phyloP scores from a whole-genome alignment of 169 alveolate genomes.

The Eimeria sp. region DNA sequence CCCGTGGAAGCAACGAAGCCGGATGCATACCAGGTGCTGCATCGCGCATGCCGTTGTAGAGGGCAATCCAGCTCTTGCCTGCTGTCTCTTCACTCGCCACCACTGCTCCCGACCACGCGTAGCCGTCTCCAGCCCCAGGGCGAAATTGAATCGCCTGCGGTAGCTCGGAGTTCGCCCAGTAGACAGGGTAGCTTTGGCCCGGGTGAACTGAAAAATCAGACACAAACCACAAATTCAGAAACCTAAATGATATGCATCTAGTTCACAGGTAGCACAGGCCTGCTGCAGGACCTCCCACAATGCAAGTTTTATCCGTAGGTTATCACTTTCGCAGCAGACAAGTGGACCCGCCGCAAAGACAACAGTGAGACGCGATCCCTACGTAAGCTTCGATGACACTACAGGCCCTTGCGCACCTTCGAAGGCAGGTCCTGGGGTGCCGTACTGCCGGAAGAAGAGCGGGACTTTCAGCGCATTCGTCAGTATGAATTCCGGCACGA shows the following conservation, averaged over 20 bases:
- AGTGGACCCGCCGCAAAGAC: background rate
- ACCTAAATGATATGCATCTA: background rate
- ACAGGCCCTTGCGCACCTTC: constrained; percentile 79
- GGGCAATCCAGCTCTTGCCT: constrained; percentile 90
- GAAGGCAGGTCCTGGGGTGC: constrained; percentile 82
- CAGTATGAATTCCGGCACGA: constrained; percentile 90
- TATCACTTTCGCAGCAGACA: background rate
- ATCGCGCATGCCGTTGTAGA: constrained; percentile 84
- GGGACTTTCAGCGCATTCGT: constrained; percentile 87
- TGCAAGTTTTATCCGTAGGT: background rate
- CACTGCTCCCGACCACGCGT: constrained; percentile 91
- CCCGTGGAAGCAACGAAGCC: background rate
- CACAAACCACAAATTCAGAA: background rate
- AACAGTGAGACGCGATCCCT: background rate
- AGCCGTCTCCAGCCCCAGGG: constrained; percentile 79
- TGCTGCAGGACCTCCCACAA: background rate
- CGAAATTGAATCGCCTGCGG: constrained; percentile 80
- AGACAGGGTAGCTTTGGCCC: constrained; percentile 72
- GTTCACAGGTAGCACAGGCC: background rate
- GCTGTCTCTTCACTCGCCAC: constrained; percentile 90
- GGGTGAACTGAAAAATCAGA: constrained; percentile 56
- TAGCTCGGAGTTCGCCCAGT: constrained; percentile 80
- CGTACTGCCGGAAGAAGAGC: constrained; percentile 88
- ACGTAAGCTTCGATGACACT: background rate
- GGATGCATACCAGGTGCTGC: constrained; percentile 75